Conservation (phyloP, 2,329 filamentous ascomycete genomes). For the Aureobasidium musti region DNA sequence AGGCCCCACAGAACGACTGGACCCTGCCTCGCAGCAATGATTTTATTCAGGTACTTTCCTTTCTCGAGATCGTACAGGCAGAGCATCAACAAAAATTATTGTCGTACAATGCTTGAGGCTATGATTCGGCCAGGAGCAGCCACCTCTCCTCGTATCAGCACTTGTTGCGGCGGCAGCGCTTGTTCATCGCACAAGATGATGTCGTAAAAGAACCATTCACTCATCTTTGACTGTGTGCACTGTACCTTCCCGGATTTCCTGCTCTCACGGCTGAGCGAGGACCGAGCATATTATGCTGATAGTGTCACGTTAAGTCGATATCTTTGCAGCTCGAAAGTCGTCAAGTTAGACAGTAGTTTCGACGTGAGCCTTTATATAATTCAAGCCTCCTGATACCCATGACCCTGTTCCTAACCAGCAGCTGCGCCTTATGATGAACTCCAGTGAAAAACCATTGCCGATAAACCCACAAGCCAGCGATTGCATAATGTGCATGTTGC, state of each 20-base stretch:
- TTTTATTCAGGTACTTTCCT: neutral
- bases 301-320: neutral
- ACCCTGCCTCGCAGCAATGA: neutral
- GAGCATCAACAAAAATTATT: neutral
- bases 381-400: neutral
- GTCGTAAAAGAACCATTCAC: neutral
- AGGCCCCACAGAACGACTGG: neutral
- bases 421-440: conserved; percentile 1
- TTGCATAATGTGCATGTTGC: conserved; percentile 1
- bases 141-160: neutral
- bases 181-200: neutral
- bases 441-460: neutral
- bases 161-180: neutral
- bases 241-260: neutral
- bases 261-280: neutral
- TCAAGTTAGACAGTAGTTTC: neutral
- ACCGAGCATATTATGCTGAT: too few species aligned
- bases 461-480: neutral
- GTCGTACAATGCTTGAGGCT: neutral
- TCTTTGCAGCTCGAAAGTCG: neutral
- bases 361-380: conserved; percentile 13
- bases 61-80: neutral
- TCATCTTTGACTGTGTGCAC: neutral
- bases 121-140: too few species aligned
- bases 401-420: neutral